A percentile compares a stretch with the other conserved stretches of the same genome.
phyloP scores from a whole-genome alignment of 2,329 filamentous ascomycete species.

The Pseudocercospora musae region DNA sequence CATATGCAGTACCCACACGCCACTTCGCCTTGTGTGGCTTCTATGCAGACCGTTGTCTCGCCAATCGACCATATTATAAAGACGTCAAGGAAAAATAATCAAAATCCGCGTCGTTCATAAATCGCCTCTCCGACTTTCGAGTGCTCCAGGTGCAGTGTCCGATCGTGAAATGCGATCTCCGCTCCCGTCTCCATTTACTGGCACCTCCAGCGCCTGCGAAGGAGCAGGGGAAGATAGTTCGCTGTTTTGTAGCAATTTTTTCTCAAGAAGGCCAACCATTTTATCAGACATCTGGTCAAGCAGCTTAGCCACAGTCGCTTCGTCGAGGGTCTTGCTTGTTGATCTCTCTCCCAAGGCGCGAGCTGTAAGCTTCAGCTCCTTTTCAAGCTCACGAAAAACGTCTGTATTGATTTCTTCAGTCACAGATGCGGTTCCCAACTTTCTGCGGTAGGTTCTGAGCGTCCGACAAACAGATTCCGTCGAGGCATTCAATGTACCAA shows the following conservation, averaged over 20 bases:
- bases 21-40: neutral
- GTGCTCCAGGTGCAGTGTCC: constrained; percentile 19
- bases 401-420: constrained; percentile 46
- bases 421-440: constrained; percentile 45
- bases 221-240: constrained; percentile 6
- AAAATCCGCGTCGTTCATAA: neutral
- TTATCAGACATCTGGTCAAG: constrained; percentile 74
- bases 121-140: constrained; percentile 5
- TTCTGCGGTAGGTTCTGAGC: constrained; percentile 58
- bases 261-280: constrained; percentile 67
- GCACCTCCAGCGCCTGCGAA: constrained; percentile 3
- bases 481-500: constrained; percentile 49
- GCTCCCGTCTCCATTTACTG: constrained; percentile 8
- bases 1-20: constrained; percentile 2
- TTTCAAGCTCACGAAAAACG: constrained; percentile 53
- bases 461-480: constrained; percentile 59
- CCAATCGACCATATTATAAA: neutral
- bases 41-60: neutral
- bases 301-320: constrained; percentile 51
- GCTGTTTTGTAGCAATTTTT: constrained; percentile 48
- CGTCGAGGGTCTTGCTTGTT: constrained; percentile 41
- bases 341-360: constrained; percentile 43
- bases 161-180: constrained; percentile 13
- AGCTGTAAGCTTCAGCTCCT: constrained; percentile 52
- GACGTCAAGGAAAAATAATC: neutral